Evolutionary conservation across 2,329 filamentous ascomycete genomes (phyloP), one percentile per base, ranked within the genome.

Genomic region (Neophaeococcomyces mojaviensis): DNA sequence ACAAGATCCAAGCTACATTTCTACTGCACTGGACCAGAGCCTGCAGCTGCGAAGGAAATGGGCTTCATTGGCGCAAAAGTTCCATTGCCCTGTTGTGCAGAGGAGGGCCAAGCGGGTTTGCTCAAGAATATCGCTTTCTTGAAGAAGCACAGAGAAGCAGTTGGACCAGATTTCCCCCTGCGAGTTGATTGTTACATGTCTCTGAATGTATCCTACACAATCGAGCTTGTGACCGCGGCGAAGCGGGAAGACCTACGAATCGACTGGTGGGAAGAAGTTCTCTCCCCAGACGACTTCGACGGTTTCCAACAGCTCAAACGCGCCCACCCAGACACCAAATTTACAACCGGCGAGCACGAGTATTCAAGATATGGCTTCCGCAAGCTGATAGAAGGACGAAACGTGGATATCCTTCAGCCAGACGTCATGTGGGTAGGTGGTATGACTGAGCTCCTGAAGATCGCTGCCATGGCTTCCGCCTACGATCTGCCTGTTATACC

Each of bases 181-280:
- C 89, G 94, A 74, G 89, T 96, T 4, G 89, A 96, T 69, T 96
- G 89, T 74, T 96, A 94, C 69, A 96, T 96, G 89, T 89, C 85
- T 56, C 72, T 96, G 60, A 95, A 89, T 59, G 89, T 96, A 20
- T 72, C 86, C 1, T 96, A 96, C 69, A 94, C 87, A 3, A 94
- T 96, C 56, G 84, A 95, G 66, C 75, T 96, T 19, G 89, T 86
- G 50, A 86, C 89, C 68, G 84, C 82, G 42, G 88, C 84, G 62
- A 78, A 86, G 49, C 86, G 82, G 61, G 77, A 84, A 57, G 81
- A 88, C 56, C 77, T 95, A 55, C 78, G 90, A 65, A 89, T 96
- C 64, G 88, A 95, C 71, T 96, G 89, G 89, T 95, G 88, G 88
- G 89, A 96, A 70, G 89, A 96, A 71, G 94, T 88, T 54, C 71